Conservation (phyloP, 1,284 basidiomycete species). For the Taiwanofungus camphoratus region DNA sequence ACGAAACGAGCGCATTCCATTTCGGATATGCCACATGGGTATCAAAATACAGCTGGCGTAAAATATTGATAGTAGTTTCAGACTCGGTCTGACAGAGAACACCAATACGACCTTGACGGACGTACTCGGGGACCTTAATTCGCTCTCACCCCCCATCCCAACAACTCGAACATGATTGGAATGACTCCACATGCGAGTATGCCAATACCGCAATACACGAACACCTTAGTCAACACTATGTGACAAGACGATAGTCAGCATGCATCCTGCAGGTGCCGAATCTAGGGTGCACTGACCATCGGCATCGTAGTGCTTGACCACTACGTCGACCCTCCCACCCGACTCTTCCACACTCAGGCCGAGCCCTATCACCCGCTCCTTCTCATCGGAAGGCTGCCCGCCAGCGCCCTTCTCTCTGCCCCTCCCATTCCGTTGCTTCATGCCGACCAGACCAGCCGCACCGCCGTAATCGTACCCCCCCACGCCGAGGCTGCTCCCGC, state of each 20-base stretch:
- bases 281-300: slow-evolving; percentile 52
- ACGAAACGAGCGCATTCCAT: no score
- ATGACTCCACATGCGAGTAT: slow-evolving; percentile 56
- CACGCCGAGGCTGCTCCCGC: slow-evolving; percentile 6
- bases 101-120: no score
- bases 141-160: slow-evolving; percentile 65
- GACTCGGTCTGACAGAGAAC: no score
- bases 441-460: slow-evolving; percentile 16
- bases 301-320: slow-evolving; percentile 76
- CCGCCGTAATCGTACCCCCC: slow-evolving; percentile 12
- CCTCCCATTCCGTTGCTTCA: slow-evolving; percentile 9
- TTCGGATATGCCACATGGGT: no score
- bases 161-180: slow-evolving; percentile 62
- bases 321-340: slow-evolving; percentile 25
- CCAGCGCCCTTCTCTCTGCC: slow-evolving; percentile 10
- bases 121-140: no score
- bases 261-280: slow-evolving; percentile 2
- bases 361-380: slow-evolving; percentile 31
- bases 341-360: slow-evolving; percentile 24
- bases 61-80: no score
- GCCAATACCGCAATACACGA: slow-evolving; percentile 86
- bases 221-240: slow-evolving; percentile 83
- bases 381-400: slow-evolving; percentile 4
- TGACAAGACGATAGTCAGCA: slow-evolving; percentile 9
- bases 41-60: no score